Evolutionary conservation across 1,284 basidiomycete genomes (phyloP).

Genomic region (Xerocomus minutiporus): DNA sequence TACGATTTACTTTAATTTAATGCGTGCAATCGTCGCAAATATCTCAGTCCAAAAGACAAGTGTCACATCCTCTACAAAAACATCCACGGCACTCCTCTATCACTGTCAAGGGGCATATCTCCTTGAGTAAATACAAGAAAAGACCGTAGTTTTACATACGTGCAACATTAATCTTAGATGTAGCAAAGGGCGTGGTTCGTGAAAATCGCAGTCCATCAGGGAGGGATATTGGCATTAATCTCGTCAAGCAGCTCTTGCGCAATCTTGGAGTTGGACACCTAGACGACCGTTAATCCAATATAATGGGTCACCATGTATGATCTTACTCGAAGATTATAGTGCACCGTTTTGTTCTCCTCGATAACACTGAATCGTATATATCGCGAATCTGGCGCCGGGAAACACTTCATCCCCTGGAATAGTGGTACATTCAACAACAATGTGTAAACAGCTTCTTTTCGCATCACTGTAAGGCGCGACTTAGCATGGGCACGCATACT

Average conservation of each 20-base stretch:
- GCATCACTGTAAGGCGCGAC: constrained; percentile 66
- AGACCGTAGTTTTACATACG: constrained; percentile 32
- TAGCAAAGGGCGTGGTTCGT: constrained; percentile 19
- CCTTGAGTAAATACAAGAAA: constrained; percentile 29
- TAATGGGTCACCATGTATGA: background rate
- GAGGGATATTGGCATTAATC: constrained; percentile 52
- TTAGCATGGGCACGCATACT: constrained; percentile 3
- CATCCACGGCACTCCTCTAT: constrained; percentile 18
- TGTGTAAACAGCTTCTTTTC: constrained; percentile 87
- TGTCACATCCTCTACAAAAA: constrained; percentile 6
- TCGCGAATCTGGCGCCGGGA: constrained; percentile 72
- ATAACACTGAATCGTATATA: constrained; percentile 78
- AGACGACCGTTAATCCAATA: constrained; percentile 2
- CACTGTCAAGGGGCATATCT: constrained; percentile 23
- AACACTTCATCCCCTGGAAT: constrained; percentile 82
- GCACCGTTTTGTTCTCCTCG: constrained; percentile 57
- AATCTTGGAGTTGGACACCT: constrained; percentile 61
- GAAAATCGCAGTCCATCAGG: constrained; percentile 21
- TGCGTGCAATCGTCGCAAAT: constrained; percentile 9
- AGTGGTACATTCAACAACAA: constrained; percentile 82
- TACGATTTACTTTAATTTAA: constrained; percentile 31
- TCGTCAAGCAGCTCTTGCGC: constrained; percentile 55
- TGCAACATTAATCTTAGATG: constrained; percentile 35
- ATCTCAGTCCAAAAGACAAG: constrained; percentile 16
- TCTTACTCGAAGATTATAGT: constrained; percentile 77